Evolutionary conservation across 2,329 filamentous ascomycete species (phyloP), one percentile per base, ranked within the genome.

Genomic region (Aciculosporium take): DNA sequence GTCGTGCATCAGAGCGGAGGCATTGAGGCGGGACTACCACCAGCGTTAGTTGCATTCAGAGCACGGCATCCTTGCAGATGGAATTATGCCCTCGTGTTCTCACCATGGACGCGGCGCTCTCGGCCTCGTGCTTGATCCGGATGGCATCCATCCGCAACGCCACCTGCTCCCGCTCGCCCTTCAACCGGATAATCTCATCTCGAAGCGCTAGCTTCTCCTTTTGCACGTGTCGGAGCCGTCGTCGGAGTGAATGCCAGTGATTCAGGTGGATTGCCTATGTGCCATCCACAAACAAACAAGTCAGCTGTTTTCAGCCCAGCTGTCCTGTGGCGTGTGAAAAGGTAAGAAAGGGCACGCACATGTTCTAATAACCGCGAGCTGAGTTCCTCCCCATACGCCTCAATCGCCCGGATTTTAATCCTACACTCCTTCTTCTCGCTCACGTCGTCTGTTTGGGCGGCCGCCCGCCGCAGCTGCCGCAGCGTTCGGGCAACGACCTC

Each of bases 111-210:
- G 69, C 62, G 45, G 65, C 66, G 39, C 63, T 70, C 23, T 73
- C 69, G 3, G 60, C 65, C 46, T 79, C 74, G 43, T 81, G 75
- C 49, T 67, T 70, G 28, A 68, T 67, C 34, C 77, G 65, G n/a
- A 79, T 62, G 7, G 73, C 72, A 47, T 81, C 77, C 66, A 77
- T 79, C 32, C 68, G 69, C 15, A 81, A 56, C 5, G 71, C 74
- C 7, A 81, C 69, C 48, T 79, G 69, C 49, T 80, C 74, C 40
- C 74, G 64, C 57, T 81, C 76, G 18, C 65, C 63, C 35, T 72
- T 68, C 43, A 80, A 64, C 1, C 66, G 65, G 23, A 79, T 53
- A n/a, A 81, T 74, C 25, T 78, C 72, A 10, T 76, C 69, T 34
- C 77, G 68, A 15, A 81, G 56, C 0, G 60, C 54, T 3, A 77